A percentile compares a stretch with the other conserved stretches of the same genome.
Evolutionary conservation across 164 flowering plant genomes (phyloP).

Genomic region (Chloranthus sessilifolius): DNA sequence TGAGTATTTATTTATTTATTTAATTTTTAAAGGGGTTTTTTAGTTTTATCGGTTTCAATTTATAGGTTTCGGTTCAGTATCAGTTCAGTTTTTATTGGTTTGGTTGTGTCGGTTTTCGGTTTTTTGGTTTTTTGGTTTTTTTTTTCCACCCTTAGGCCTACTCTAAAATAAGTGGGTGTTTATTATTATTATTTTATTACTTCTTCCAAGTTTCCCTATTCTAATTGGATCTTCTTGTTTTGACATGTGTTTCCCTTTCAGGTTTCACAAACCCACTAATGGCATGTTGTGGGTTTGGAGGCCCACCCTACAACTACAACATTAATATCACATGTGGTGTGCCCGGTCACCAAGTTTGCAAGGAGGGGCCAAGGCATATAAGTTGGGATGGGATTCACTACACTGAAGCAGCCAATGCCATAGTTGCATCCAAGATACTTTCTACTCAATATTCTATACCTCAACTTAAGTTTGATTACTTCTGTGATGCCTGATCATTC

Average conservation of each 20-base stretch:
- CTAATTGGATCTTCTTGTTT: too few relatives aligned
- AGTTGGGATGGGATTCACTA: conserved; percentile 73
- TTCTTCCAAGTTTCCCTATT: too few relatives aligned
- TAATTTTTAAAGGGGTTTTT: too few relatives aligned
- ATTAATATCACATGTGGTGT: conserved; percentile 32
- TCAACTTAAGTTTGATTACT: conserved; percentile 21
- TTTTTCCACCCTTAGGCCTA: too few relatives aligned
- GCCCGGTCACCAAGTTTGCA: conserved; percentile 29
- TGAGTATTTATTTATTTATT: too few relatives aligned
- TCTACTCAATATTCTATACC: conserved; percentile 44
- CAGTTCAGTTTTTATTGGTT: too few relatives aligned
- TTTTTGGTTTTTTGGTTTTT: too few relatives aligned
- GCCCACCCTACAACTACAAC: conserved; percentile 56
- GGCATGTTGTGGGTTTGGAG: conserved; percentile 63
- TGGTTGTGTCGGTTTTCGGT: too few relatives aligned
- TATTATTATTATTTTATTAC: too few relatives aligned
- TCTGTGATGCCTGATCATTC: conserved; percentile 17
- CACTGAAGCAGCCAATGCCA: conserved; percentile 53
- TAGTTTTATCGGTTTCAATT: too few relatives aligned
- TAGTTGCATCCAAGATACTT: conserved; percentile 40
- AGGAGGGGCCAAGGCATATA: conserved; percentile 26
- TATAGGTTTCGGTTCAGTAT: too few relatives aligned
- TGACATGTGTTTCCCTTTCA: conserved; percentile 13
- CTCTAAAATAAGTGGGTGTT: too few relatives aligned
- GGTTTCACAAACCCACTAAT: conserved; percentile 50